Evolutionary conservation across 768 basidiomycete species (phyloP).

Genomic region (Zangia roseola): DNA sequence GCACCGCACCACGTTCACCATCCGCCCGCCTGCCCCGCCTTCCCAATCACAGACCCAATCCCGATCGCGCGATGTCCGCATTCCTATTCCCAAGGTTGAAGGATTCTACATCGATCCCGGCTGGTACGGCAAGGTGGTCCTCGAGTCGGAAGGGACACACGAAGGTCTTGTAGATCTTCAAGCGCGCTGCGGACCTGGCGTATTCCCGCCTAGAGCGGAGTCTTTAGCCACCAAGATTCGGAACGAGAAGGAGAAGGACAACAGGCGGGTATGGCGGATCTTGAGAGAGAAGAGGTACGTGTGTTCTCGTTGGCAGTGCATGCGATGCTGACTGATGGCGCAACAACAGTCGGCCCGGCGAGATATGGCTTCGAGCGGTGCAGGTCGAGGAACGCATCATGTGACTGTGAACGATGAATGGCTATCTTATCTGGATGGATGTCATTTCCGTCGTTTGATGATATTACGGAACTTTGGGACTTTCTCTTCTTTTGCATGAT

Average conservation of each 20-base stretch:
- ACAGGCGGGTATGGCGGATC: slow-evolving; percentile 64
- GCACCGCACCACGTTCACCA: slow-evolving; percentile 72
- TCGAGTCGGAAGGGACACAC: slow-evolving; percentile 87
- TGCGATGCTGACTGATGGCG: slow-evolving; percentile 56
- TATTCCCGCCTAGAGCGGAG: slow-evolving; percentile 59
- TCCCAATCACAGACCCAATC: slow-evolving; percentile 26
- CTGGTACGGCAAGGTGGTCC: slow-evolving; percentile 81
- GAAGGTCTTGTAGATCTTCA: slow-evolving; percentile 80
- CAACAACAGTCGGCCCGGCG: slow-evolving; percentile 23
- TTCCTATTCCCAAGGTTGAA: slow-evolving; percentile 55
- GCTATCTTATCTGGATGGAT: neutral
- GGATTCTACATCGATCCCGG: slow-evolving; percentile 66
- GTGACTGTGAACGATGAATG: slow-evolving; percentile 23
- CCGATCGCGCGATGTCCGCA: slow-evolving; percentile 26
- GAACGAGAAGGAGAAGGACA: slow-evolving; percentile 41
- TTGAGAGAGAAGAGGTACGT: slow-evolving; percentile 76
- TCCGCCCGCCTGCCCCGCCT: slow-evolving; percentile 49
- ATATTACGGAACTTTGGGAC: slow-evolving; percentile 8
- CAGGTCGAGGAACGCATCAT: slow-evolving; percentile 62
- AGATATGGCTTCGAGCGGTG: slow-evolving; percentile 46
- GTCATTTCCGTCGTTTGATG: neutral
- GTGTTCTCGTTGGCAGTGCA: slow-evolving; percentile 34
- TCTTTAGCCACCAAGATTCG: slow-evolving; percentile 33
- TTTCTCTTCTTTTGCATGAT: slow-evolving; percentile 1
- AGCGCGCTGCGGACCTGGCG: slow-evolving; percentile 64